Evolutionary conservation across 1,284 basidiomycete species (phyloP).

Genomic region (Cutaneotrichosporon arboriforme): DNA sequence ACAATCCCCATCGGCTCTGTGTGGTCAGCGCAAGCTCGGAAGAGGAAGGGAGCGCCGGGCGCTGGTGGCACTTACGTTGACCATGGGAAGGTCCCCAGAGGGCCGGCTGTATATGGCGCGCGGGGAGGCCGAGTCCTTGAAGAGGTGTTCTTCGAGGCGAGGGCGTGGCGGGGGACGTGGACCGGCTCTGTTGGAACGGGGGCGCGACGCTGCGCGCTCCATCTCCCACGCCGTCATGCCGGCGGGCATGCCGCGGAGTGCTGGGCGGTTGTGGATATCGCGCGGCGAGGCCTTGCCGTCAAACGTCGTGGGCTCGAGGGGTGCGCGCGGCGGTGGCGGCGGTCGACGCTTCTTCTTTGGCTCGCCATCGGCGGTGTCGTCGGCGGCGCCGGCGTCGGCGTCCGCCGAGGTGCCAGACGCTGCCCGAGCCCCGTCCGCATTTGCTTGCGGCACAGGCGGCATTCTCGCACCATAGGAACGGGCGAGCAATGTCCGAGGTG

Average conservation of each 20-base stretch:
- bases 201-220: neutral
- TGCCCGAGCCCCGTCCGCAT: no score
- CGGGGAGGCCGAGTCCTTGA: constrained; percentile 11
- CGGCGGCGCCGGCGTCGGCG: neutral
- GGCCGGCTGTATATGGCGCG: constrained; percentile 16
- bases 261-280: constrained; percentile 29
- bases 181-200: neutral
- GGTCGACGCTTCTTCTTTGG: neutral
- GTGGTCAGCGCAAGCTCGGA: neutral
- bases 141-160: constrained; percentile 12
- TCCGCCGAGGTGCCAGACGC: neutral
- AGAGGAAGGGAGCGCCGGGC: neutral
- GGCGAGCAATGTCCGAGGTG: neutral
- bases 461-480: neutral
- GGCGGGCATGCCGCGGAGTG: constrained; percentile 29
- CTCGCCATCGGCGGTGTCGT: neutral
- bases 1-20: constrained; percentile 33
- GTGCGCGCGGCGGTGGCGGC: constrained; percentile 2
- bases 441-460: no score
- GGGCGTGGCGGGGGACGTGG: neutral
- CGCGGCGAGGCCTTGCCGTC: constrained; percentile 32
- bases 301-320: constrained; percentile 27
- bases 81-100: constrained; percentile 26
- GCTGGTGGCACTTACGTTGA: constrained; percentile 28
- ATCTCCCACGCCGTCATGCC: constrained; percentile 14